phyloP scores from a whole-genome alignment of 306 rosid species.

The Heteromeles arbutifolia region DNA sequence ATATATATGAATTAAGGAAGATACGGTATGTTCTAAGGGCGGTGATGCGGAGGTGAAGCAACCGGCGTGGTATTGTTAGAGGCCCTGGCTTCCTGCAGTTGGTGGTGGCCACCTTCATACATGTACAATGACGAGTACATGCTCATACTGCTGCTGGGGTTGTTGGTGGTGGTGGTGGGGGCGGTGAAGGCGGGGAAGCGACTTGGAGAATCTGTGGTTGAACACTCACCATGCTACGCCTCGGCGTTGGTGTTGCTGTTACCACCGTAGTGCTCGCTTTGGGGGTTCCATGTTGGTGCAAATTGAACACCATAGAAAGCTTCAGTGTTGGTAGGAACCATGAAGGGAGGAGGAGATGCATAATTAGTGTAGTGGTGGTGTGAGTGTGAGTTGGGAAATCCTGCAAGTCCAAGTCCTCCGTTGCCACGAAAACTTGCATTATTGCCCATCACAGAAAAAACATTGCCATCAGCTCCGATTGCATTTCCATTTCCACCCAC shows the following conservation, averaged over 20 bases:
- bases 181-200: not conserved
- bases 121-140: not conserved
- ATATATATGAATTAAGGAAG: not conserved
- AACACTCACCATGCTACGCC: constrained; percentile 24
- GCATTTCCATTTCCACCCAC: not conserved
- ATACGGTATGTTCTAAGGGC: not conserved
- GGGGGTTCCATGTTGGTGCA: constrained; percentile 12
- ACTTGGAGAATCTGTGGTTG: constrained; percentile 30
- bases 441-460: not conserved
- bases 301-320: no score
- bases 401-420: not conserved
- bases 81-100: constrained; percentile 23
- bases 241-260: constrained; percentile 17
- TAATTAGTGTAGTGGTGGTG: not conserved
- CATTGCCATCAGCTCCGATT: not conserved
- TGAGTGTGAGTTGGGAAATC: not conserved
- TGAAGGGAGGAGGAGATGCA: not conserved
- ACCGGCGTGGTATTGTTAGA: constrained; percentile 21
- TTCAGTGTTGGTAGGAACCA: no score
- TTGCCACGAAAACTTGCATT: not conserved
- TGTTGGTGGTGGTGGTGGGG: not conserved
- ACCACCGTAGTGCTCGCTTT: constrained; percentile 3
- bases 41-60: constrained; percentile 17
- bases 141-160: not conserved
- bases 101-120: constrained; percentile 3